These are phyloP conservation scores for Botrytis byssoidea DNA, from an alignment of 2,329 filamentous ascomycete genomes.

Conservation along the genomic window DNA sequence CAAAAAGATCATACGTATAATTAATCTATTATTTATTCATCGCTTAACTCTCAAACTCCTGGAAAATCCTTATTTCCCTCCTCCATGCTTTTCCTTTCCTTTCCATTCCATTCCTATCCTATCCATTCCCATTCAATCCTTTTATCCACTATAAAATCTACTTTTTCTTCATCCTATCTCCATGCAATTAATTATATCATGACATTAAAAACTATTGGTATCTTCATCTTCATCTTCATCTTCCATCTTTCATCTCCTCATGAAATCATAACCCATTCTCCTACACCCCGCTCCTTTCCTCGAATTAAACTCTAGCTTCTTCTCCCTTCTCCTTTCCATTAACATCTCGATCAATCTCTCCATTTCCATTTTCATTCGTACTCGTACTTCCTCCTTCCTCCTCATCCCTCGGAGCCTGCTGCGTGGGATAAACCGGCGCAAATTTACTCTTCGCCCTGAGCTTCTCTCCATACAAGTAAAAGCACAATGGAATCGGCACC, in stretches of 20 bases:
- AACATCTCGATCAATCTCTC: constrained; percentile 27
- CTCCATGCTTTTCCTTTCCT: not conserved
- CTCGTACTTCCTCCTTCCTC: not conserved
- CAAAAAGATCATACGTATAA: too few relatives aligned
- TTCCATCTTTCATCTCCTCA: not conserved
- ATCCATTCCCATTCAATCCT: not conserved
- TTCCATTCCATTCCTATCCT: too few relatives aligned
- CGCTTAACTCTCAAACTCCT: not conserved
- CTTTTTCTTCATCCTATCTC: not conserved
- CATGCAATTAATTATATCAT: not conserved
- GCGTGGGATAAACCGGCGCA: constrained; percentile 40
- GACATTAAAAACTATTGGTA: not conserved
- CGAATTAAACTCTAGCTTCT: not conserved
- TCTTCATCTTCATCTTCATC: not conserved
- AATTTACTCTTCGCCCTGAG: constrained; percentile 56
- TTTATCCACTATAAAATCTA: not conserved
- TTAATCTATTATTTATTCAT: not conserved
- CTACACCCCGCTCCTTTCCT: too few relatives aligned
- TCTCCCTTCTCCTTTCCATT: not conserved
- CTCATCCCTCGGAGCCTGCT: not conserved
- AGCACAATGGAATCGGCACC: constrained; percentile 62
- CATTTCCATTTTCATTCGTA: constrained; percentile 17
- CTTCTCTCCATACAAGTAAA: constrained; percentile 58
- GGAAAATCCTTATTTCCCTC: not conserved
- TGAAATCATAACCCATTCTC: not conserved